These are phyloP conservation scores for Colletotrichum sp. DNA, from an alignment of 2,329 filamentous ascomycete species.

Conservation along the genomic window DNA sequence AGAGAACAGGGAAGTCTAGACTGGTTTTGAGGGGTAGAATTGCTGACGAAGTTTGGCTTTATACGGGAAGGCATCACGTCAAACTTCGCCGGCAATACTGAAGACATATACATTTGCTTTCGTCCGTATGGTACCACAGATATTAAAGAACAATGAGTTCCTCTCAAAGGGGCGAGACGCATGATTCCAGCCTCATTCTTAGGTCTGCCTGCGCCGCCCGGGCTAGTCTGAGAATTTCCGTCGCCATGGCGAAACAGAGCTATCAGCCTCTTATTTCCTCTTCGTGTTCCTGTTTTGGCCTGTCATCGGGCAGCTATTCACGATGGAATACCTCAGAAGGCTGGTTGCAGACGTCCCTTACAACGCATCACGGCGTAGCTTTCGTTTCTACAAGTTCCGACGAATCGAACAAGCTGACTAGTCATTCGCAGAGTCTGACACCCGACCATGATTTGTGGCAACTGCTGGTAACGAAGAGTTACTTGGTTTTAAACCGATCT, in stretches of 20 bases:
- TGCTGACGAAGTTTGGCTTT: not conserved
- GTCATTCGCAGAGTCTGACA: not conserved
- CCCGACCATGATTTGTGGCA: not conserved
- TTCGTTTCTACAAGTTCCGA: not conserved
- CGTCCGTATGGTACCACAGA: not conserved
- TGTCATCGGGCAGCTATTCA: not conserved
- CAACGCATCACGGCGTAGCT: accelerated
- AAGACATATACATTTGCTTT: accelerated
- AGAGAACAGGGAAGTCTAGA: too few species aligned
- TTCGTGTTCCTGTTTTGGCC: not conserved
- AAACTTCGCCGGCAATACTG: accelerated
- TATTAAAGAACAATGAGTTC: too few species aligned
- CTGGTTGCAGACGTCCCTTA: not conserved
- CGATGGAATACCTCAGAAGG: not conserved
- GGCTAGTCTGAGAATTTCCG: not conserved
- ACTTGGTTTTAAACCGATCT: not conserved
- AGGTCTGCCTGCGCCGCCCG: not conserved
- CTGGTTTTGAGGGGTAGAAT: not conserved
- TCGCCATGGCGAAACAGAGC: not conserved
- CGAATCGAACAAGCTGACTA: not conserved
- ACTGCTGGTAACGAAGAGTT: not conserved
- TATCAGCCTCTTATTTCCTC: accelerated
- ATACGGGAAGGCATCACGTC: not conserved
- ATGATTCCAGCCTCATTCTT: too few species aligned
- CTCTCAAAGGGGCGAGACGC: accelerated